Conservation (phyloP, 192 early-diverging fungal species). For the Backusella liffmaniae region DNA sequence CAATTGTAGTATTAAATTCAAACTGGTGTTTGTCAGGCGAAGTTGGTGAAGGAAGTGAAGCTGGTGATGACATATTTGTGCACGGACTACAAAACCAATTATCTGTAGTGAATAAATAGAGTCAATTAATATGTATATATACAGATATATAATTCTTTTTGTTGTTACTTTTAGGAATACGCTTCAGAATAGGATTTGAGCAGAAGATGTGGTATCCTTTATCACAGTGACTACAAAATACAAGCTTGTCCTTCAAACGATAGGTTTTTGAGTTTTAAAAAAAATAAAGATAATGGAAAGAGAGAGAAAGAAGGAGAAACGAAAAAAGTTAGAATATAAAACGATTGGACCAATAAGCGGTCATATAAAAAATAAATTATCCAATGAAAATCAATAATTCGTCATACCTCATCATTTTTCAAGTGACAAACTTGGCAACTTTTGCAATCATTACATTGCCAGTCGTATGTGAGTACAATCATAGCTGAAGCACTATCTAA, state of each 20-base stretch:
- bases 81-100: conserved; percentile 45
- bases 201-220: conserved; percentile 49
- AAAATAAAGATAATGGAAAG: background rate
- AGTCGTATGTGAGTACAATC: conserved; percentile 37
- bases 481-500: conserved; percentile 32
- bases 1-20: background rate
- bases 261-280: background rate
- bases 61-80: conserved; percentile 19
- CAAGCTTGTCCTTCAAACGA: conserved; percentile 39
- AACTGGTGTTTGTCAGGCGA: background rate
- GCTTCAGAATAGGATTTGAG: conserved; percentile 34
- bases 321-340: background rate
- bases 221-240: conserved; percentile 51
- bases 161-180: conserved; percentile 41
- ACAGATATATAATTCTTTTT: background rate
- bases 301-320: background rate
- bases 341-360: background rate
- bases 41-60: conserved; percentile 6
- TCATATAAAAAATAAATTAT: background rate
- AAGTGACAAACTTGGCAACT: conserved; percentile 45
- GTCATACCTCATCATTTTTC: conserved; percentile 44
- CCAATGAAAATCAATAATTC: background rate
- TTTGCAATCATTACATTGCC: conserved; percentile 55
- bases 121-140: background rate
- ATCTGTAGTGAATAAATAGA: conserved; percentile 19